Conservation (phyloP, 2,329 filamentous ascomycete species). For the Aspergillus fijiensis region DNA sequence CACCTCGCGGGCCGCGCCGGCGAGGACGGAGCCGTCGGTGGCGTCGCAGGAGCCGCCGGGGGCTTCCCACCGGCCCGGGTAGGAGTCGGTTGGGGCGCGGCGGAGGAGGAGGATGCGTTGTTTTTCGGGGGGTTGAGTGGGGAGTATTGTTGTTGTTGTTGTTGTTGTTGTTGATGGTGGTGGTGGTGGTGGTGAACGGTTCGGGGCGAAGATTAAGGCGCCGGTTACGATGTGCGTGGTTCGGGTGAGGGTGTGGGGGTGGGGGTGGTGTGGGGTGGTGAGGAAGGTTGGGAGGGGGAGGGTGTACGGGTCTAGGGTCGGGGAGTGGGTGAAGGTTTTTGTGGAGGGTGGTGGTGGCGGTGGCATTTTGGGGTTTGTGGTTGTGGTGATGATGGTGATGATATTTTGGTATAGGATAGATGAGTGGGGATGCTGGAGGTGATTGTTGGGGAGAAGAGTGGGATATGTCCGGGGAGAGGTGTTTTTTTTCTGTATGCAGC, state of each 20-base stretch:
- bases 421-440: too few relatives aligned
- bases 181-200: background rate
- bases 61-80: conserved; percentile 48
- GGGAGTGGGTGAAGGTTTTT: background rate
- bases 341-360: background rate
- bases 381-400: too few relatives aligned
- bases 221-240: background rate
- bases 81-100: conserved; percentile 39
- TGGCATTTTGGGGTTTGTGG: too few relatives aligned
- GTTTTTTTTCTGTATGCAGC: too few relatives aligned
- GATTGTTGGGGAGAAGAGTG: too few relatives aligned
- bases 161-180: too few relatives aligned
- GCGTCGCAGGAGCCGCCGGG: conserved; percentile 51
- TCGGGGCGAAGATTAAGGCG: background rate
- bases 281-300: background rate
- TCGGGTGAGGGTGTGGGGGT: background rate
- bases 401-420: too few relatives aligned
- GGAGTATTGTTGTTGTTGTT: too few relatives aligned
- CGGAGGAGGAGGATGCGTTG: conserved; percentile 35
- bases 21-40: conserved; percentile 48
- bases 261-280: conserved; percentile 19
- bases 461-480: too few relatives aligned
- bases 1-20: conserved; percentile 51
- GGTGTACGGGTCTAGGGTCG: background rate
- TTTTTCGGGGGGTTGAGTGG: background rate